phyloP scores from a whole-genome alignment of 352 stramenopile species.

The Phytophthora pistaciae region DNA sequence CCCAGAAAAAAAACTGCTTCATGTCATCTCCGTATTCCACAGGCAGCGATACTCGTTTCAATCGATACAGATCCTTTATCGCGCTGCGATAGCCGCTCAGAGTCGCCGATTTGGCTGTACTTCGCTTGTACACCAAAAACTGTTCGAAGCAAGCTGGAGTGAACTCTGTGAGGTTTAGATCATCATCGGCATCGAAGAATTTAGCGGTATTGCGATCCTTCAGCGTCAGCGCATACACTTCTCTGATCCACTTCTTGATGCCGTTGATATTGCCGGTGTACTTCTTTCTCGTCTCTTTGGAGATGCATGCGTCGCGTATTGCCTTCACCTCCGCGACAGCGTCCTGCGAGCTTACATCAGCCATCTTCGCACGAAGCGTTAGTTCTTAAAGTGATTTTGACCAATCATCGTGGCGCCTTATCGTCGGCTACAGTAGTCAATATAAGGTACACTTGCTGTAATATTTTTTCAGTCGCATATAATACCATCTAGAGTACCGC shows the following conservation, averaged over 20 bases:
- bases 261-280: slow-evolving; percentile 3
- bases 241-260: slow-evolving; percentile 10
- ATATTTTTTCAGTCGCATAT: too few relatives aligned
- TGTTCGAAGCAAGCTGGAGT: slow-evolving; percentile 2
- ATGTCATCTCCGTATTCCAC: slow-evolving; percentile 22
- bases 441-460: too few relatives aligned
- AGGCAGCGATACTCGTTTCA: slow-evolving; percentile 8
- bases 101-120: not conserved
- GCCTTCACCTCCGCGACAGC: not conserved
- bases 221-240: not conserved
- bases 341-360: not conserved
- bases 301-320: slow-evolving; percentile 12
- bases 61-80: slow-evolving; percentile 13
- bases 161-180: slow-evolving; percentile 6
- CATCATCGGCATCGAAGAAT: slow-evolving; percentile 5
- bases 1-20: slow-evolving; percentile 29
- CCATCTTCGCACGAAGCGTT: not conserved
- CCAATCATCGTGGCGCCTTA: slow-evolving; percentile 1
- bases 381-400: not conserved
- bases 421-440: slow-evolving; percentile 2
- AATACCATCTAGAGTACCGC: too few relatives aligned
- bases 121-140: slow-evolving; percentile 13
- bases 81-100: slow-evolving; percentile 17
- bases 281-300: slow-evolving; percentile 7
- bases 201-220: not conserved